phyloP scores from a whole-genome alignment of 768 basidiomycete genomes.

The Tubosaeta brunneosetosa region DNA sequence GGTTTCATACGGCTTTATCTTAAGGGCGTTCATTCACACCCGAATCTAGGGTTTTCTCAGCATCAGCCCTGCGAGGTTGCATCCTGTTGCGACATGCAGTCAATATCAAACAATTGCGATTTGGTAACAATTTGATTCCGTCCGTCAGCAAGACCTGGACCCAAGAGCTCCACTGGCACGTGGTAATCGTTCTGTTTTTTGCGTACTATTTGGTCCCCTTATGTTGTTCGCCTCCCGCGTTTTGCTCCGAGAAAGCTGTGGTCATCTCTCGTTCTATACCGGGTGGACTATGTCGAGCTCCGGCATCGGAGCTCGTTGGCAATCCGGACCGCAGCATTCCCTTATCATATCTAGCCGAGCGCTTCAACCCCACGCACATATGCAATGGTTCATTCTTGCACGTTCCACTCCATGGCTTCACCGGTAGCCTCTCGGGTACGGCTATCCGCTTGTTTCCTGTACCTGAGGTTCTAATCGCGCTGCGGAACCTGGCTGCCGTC shows the following conservation, averaged over 20 bases:
- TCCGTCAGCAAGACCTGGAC: conserved; percentile 24
- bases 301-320: conserved; percentile 22
- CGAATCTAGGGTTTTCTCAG: conserved; percentile 20
- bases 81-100: conserved; percentile 11
- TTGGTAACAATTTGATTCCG: conserved; percentile 21
- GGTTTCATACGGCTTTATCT: conserved; percentile 11
- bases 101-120: conserved; percentile 13
- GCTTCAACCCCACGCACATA: conserved; percentile 4
- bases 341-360: conserved; percentile 28
- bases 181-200: conserved; percentile 23
- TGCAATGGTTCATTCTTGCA: neutral
- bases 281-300: conserved; percentile 7
- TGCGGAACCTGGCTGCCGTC: conserved; percentile 11
- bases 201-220: neutral
- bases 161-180: conserved; percentile 23
- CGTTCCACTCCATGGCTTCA: conserved; percentile 2
- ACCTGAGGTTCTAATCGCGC: conserved; percentile 21
- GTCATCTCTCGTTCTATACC: conserved; percentile 1
- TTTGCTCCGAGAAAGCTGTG: conserved; percentile 18
- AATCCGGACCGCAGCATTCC: conserved; percentile 10
- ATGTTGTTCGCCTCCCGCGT: neutral
- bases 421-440: conserved; percentile 2
- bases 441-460: conserved; percentile 12
- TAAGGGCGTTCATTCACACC: conserved; percentile 13
- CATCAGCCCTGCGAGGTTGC: conserved; percentile 20